Evolutionary conservation across 225 moss, liverwort and hornwort species (phyloP), one percentile per base, ranked within the genome.

Genomic region (Asterella californica): DNA sequence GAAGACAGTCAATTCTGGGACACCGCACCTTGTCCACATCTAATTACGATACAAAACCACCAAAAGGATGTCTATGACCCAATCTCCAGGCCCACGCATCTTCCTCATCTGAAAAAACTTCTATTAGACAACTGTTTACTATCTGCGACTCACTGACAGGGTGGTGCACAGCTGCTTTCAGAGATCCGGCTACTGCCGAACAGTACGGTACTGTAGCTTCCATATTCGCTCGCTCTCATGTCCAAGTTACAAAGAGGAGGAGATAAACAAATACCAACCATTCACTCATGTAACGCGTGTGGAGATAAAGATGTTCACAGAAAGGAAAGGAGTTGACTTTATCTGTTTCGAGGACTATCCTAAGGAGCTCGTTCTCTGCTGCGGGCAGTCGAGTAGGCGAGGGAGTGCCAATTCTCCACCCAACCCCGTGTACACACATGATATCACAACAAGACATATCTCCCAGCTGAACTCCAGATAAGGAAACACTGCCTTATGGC

Each of bases 41-140:
- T 52, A 74, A 52, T 74, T 74, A 74, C 25, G 74, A 74, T 49
- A 50, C 74, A 74, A 73, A 49, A 49, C 49, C 48, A 52, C 72
- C 27, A 46, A 17, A 74, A 30, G 52, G 52, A 74, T 49, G 49
- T 27, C 53, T 53, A 54, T 74, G 50, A 73, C 72, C 15, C 22
- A 46, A 50, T 27, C 74, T 53, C 49, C 5, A 0, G 29, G 25
- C 48, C 50, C n/a, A 30, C 5, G 25, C n/a, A 5, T 11, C 14
- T 72, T 72, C 47, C 7, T 72, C 48, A 72, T 49, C 48, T 48
- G 72, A 72, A 49, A 48, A 50, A 29, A 49, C 12, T 72, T 50
- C 49, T 29, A 64, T 32, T 8, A 72, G 50, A 48, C 48, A 48
- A 25, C 47, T 47, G 27, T 49, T n/a, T 48, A 72, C 49, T 50